Conservation (phyloP, 352 stramenopile genomes). For the Phytopythium cucurbitacearum region DNA sequence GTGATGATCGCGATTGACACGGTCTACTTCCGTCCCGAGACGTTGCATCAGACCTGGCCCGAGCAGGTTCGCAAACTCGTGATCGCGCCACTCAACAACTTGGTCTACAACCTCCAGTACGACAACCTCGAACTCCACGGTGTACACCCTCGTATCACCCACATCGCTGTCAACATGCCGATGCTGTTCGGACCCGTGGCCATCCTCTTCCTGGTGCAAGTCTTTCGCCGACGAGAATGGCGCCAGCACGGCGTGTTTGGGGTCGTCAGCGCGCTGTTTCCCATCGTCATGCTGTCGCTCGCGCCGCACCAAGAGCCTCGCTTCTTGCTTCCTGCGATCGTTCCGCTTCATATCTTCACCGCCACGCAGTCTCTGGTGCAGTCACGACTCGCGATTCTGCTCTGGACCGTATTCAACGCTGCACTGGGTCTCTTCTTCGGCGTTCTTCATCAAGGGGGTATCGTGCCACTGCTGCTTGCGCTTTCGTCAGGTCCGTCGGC, state of each 20-base stretch:
- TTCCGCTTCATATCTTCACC: slow-evolving; percentile 78
- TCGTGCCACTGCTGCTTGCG: slow-evolving; percentile 55
- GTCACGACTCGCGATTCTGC: slow-evolving; percentile 12
- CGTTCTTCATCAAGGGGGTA: slow-evolving; percentile 62
- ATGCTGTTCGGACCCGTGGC: slow-evolving; percentile 90
- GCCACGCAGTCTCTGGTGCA: slow-evolving; percentile 3
- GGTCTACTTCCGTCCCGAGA: slow-evolving; percentile 43
- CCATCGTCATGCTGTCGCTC: slow-evolving; percentile 80
- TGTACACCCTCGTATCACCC: slow-evolving; percentile 86
- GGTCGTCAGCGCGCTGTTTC: slow-evolving; percentile 46
- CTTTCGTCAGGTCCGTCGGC: slow-evolving; percentile 15
- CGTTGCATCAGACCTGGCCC: slow-evolving; percentile 1
- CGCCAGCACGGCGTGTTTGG: slow-evolving; percentile 19
- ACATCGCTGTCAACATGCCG: slow-evolving; percentile 89
- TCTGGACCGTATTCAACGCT: slow-evolving; percentile 56
- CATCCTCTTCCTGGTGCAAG: slow-evolving; percentile 39
- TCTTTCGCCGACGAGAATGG: slow-evolving; percentile 14
- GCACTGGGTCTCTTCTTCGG: slow-evolving; percentile 59
- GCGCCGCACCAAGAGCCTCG: slow-evolving; percentile 93
- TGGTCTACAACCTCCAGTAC: slow-evolving; percentile 90
- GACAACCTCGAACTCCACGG: slow-evolving; percentile 90
- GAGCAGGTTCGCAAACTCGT: slow-evolving; percentile 23
- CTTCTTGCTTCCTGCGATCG: slow-evolving; percentile 85
- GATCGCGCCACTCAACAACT: slow-evolving; percentile 83
- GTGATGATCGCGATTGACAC: slow-evolving; percentile 51